Evolutionary conservation across 202 grass and related monocot genomes (phyloP).

Genomic region (Schoenoplectus triqueter): DNA sequence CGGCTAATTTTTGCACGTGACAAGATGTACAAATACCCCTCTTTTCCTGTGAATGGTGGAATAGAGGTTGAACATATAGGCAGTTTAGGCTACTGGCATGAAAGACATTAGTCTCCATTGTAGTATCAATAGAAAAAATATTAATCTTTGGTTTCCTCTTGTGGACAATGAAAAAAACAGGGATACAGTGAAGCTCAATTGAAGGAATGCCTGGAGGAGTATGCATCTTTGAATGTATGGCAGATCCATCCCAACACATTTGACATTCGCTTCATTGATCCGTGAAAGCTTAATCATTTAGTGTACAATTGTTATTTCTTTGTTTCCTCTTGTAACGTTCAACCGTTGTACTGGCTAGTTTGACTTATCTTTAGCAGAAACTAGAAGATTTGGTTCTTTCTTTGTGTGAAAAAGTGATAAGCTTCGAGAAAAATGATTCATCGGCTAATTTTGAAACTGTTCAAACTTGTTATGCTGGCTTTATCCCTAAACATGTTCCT

Average conservation of each 20-base stretch:
- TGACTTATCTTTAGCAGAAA: slow-evolving; percentile 17
- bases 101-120: neutral
- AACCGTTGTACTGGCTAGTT: slow-evolving; percentile 23
- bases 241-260: slow-evolving; percentile 97
- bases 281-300: slow-evolving; percentile 42
- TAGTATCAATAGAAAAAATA: neutral
- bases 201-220: slow-evolving; percentile 97
- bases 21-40: neutral
- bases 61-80: neutral
- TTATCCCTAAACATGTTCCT: neutral
- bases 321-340: slow-evolving; percentile 24
- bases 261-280: slow-evolving; percentile 90
- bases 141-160: slow-evolving; percentile 20
- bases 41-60: neutral
- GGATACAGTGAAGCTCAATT: slow-evolving; percentile 95
- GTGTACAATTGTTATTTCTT: slow-evolving; percentile 10
- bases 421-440: neutral
- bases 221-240: slow-evolving; percentile 96
- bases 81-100: neutral
- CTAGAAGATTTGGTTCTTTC: neutral
- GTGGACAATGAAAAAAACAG: slow-evolving; percentile 42
- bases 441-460: neutral
- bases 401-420: neutral
- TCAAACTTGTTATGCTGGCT: neutral
- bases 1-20: neutral